Evolutionary conservation across 306 rosid genomes (phyloP).

Genomic region (Vigna reflexopilosa): DNA sequence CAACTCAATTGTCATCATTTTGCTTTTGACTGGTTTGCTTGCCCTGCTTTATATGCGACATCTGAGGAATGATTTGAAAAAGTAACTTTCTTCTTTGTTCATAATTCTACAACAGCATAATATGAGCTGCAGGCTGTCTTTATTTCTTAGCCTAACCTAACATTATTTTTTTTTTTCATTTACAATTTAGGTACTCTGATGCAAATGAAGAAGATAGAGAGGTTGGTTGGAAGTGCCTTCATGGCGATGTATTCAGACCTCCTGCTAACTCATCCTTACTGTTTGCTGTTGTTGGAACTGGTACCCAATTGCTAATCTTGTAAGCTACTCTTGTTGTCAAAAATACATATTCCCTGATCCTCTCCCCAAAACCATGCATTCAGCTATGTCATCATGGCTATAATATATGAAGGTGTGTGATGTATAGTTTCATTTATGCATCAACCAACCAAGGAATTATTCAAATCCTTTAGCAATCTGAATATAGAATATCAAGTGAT

Average conservation of each 20-base stretch:
- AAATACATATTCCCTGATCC: constrained; percentile 32
- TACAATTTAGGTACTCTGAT: constrained; percentile 58
- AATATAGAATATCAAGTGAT: constrained; percentile 13
- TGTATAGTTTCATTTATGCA: constrained; percentile 21
- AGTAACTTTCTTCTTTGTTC: constrained; percentile 55
- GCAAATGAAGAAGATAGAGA: constrained; percentile 78
- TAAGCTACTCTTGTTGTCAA: constrained; percentile 57
- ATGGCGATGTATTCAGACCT: constrained; percentile 77
- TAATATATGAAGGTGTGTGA: constrained; percentile 33
- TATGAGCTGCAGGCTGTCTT: background rate
- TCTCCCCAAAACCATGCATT: constrained; percentile 15
- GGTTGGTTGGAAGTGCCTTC: constrained; percentile 83
- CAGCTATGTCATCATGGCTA: constrained; percentile 34
- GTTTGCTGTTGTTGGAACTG: constrained; percentile 78
- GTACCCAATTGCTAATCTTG: constrained; percentile 86
- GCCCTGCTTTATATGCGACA: constrained; percentile 68
- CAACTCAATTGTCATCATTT: constrained; percentile 70
- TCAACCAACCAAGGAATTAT: constrained; percentile 31
- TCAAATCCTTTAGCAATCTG: constrained; percentile 32
- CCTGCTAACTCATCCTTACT: constrained; percentile 72
- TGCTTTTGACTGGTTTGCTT: constrained; percentile 81
- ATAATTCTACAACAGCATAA: constrained; percentile 4
- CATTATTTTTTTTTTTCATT: constrained; percentile 17
- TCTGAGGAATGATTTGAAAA: constrained; percentile 78
- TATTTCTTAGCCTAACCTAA: constrained; percentile 43